These are phyloP conservation scores for Lachancea sp. DNA, from an alignment of 805 yeast species.

Conservation along the genomic window DNA sequence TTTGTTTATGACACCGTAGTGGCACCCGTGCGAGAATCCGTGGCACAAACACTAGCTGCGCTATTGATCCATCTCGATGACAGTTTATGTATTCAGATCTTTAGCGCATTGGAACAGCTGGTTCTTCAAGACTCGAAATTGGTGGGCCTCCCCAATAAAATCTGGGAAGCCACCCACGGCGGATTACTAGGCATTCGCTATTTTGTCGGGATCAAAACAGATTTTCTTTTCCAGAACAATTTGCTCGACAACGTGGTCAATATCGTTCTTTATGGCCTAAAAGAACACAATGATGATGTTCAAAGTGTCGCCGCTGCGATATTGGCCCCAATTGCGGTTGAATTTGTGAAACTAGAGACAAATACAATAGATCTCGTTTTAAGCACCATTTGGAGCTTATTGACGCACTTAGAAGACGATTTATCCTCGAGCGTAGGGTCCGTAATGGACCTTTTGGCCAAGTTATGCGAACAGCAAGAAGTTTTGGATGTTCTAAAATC, in stretches of 20 bases:
- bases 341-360: slow-evolving; percentile 64
- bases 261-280: slow-evolving; percentile 83
- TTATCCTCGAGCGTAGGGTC: slow-evolving; percentile 92
- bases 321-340: slow-evolving; percentile 80
- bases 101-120: slow-evolving; percentile 56
- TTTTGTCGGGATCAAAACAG: slow-evolving; percentile 83
- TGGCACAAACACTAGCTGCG: slow-evolving; percentile 92
- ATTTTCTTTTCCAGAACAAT: slow-evolving; percentile 52
- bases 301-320: slow-evolving; percentile 96
- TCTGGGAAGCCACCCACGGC: slow-evolving; percentile 99
- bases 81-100: slow-evolving; percentile 52
- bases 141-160: slow-evolving; percentile 38
- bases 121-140: slow-evolving; percentile 52
- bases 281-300: slow-evolving; percentile 83
- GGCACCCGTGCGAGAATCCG: slow-evolving; percentile 96
- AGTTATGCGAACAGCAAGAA: slow-evolving; percentile 72
- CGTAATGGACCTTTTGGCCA: slow-evolving; percentile 88
- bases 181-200: slow-evolving; percentile 92
- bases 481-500: slow-evolving; percentile 67
- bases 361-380: slow-evolving; percentile 41
- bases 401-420: slow-evolving; percentile 82
- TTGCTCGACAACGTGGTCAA: slow-evolving; percentile 65
- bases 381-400: slow-evolving; percentile 83
- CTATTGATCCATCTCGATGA: slow-evolving; percentile 62
- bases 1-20: slow-evolving; percentile 96